These are phyloP conservation scores for Tuctoria greenei DNA, from an alignment of 176 grass and related monocot species.

Conservation along the genomic window DNA sequence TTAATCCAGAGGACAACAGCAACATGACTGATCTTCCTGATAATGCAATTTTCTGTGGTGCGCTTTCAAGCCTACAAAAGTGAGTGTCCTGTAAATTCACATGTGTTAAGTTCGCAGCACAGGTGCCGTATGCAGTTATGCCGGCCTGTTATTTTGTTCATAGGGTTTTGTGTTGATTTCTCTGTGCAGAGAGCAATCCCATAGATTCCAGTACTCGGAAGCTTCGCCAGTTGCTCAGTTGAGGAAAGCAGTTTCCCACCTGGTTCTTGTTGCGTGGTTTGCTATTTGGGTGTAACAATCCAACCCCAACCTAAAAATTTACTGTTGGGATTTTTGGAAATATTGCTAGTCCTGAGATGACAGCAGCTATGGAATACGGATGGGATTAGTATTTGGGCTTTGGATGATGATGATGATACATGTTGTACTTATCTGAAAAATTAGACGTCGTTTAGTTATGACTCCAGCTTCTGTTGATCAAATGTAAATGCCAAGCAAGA, in stretches of 20 bases:
- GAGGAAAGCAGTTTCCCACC: slow-evolving; percentile 31
- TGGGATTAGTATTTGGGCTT: not conserved
- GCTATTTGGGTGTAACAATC: not conserved
- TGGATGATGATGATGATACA: not conserved
- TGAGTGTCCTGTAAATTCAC: slow-evolving; percentile 37
- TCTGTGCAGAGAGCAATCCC: slow-evolving; percentile 69
- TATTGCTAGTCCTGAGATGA: not conserved
- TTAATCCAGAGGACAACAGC: slow-evolving; percentile 67
- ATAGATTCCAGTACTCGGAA: slow-evolving; percentile 72
- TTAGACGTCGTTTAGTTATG: not conserved
- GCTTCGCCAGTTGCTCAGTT: slow-evolving; percentile 30
- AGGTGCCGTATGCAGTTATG: not conserved
- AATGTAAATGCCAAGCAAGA: not conserved
- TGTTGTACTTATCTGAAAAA: not conserved
- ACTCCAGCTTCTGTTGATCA: not conserved
- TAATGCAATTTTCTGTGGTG: slow-evolving; percentile 85
- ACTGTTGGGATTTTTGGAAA: not conserved
- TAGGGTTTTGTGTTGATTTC: slow-evolving; percentile 16
- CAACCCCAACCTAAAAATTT: not conserved
- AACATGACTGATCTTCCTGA: slow-evolving; percentile 63
- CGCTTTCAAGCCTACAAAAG: slow-evolving; percentile 82
- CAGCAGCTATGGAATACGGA: not conserved
- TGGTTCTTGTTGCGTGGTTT: slow-evolving; percentile 44
- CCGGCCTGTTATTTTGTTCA: slow-evolving; percentile 10
- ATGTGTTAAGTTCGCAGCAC: not conserved